phyloP scores from a whole-genome alignment of 163 green algal genomes.

The Scenedesmus sp. region DNA sequence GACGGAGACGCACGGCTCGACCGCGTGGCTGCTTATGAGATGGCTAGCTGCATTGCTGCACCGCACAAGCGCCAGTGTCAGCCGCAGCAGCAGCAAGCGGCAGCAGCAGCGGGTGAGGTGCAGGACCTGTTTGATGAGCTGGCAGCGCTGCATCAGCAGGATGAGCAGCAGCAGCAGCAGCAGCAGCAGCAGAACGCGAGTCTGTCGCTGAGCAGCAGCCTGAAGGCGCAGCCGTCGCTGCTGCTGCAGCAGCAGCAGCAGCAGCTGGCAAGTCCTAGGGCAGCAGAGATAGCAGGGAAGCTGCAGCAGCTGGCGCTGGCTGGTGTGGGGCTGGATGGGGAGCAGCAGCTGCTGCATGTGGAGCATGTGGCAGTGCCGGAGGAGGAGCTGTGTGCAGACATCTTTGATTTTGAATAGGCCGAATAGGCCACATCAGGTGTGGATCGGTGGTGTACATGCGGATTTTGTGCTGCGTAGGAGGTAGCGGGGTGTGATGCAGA shows the following conservation, averaged over 20 bases:
- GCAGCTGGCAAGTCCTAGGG: background rate
- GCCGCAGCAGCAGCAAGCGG: conserved; percentile 5
- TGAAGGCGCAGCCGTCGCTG: background rate
- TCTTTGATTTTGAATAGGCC: conserved; percentile 22
- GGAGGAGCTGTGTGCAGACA: conserved; percentile 52
- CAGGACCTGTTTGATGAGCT: background rate
- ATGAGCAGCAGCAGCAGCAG: conserved; percentile 14
- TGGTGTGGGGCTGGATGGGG: background rate
- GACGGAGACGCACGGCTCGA: conserved; percentile 65
- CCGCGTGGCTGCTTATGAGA: conserved; percentile 67
- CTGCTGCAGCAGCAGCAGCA: conserved; percentile 9
- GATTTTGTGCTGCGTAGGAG: too few species aligned
- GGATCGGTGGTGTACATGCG: too few species aligned
- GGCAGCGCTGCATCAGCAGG: background rate
- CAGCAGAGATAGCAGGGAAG: background rate
- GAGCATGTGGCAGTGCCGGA: conserved; percentile 1
- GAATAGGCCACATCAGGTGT: too few species aligned
- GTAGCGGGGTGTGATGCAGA: too few species aligned
- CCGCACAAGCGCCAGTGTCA: background rate
- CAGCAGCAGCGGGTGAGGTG: conserved; percentile 9
- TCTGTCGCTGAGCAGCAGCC: background rate
- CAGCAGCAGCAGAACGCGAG: background rate
- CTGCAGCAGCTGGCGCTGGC: conserved; percentile 47
- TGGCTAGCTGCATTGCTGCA: conserved; percentile 63
- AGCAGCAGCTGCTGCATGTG: conserved; percentile 9